phyloP scores from a whole-genome alignment of 2,329 filamentous ascomycete species.

The Cladophialophora yegresii region DNA sequence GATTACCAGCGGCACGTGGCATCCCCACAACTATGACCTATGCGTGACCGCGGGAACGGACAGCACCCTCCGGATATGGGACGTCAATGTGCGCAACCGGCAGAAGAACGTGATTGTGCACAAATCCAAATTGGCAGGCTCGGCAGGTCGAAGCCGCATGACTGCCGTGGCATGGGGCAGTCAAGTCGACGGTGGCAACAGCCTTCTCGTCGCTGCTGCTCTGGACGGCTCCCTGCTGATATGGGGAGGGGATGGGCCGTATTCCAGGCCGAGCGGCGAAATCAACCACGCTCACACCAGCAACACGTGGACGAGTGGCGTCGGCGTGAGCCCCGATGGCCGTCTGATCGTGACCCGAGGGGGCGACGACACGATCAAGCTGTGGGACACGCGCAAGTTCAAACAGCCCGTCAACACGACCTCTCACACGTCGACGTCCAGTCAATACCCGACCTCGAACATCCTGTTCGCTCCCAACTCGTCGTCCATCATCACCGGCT shows the following conservation, averaged over 20 bases:
- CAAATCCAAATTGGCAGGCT: constrained; percentile 86
- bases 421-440: constrained; percentile 77
- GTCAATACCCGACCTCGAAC: constrained; percentile 79
- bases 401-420: constrained; percentile 82
- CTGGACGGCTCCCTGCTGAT: constrained; percentile 88
- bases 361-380: constrained; percentile 87
- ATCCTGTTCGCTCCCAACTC: constrained; percentile 87
- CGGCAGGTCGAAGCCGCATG: constrained; percentile 88
- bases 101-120: constrained; percentile 95
- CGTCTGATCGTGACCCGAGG: constrained; percentile 87
- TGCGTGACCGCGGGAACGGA: constrained; percentile 92
- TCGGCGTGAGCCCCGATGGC: constrained; percentile 89
- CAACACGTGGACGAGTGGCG: constrained; percentile 85
- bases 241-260: constrained; percentile 88
- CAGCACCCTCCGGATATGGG: constrained; percentile 95
- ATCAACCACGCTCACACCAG: constrained; percentile 78
- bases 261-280: constrained; percentile 76
- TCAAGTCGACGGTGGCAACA: constrained; percentile 73
- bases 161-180: constrained; percentile 87
- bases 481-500: constrained; percentile 85
- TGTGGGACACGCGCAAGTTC: constrained; percentile 97
- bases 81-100: constrained; percentile 83
- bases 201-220: constrained; percentile 76
- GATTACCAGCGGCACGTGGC: constrained; percentile 86
- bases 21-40: constrained; percentile 78